phyloP scores from a whole-genome alignment of 306 rosid genomes.

The Trifolium dubium region DNA sequence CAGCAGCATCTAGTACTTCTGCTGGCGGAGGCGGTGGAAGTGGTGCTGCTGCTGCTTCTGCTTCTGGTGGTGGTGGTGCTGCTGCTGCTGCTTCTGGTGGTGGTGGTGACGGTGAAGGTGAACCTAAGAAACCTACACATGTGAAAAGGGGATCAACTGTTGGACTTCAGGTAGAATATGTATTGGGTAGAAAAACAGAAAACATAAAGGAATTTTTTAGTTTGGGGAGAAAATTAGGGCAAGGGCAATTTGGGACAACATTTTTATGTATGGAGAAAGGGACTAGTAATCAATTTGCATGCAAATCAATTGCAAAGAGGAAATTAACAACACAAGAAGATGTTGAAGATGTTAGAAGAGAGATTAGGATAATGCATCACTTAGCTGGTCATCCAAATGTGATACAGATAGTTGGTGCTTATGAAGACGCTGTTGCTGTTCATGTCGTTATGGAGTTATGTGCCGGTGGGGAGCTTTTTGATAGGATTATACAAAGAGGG shows the following conservation, averaged over 20 bases:
- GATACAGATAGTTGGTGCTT: constrained; percentile 74
- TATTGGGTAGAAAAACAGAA: constrained; percentile 71
- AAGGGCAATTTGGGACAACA: constrained; percentile 95
- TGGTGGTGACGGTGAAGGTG: constrained; percentile 40
- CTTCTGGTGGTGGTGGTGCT: constrained; percentile 35
- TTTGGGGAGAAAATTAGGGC: constrained; percentile 87
- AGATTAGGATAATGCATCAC: constrained; percentile 96
- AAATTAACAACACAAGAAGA: constrained; percentile 83
- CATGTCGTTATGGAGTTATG: constrained; percentile 91
- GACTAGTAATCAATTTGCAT: constrained; percentile 65
- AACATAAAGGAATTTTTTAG: constrained; percentile 72
- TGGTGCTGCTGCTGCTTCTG: background rate
- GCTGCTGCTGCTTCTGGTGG: constrained; percentile 1
- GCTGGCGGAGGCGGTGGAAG: constrained; percentile 34
- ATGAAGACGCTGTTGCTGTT: constrained; percentile 88
- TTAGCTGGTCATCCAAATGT: constrained; percentile 91
- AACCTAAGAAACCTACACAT: constrained; percentile 61
- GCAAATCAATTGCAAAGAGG: constrained; percentile 88
- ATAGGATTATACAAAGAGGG: constrained; percentile 91
- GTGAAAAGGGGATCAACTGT: constrained; percentile 65
- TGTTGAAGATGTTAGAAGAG: constrained; percentile 91
- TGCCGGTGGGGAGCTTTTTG: constrained; percentile 91
- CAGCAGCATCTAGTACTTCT: background rate
- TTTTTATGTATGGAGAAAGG: constrained; percentile 70
- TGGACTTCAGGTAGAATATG: constrained; percentile 78